These are phyloP conservation scores for Nitzschia sp. DNA, from an alignment of 108 stramenopile genomes.

Conservation along the genomic window DNA sequence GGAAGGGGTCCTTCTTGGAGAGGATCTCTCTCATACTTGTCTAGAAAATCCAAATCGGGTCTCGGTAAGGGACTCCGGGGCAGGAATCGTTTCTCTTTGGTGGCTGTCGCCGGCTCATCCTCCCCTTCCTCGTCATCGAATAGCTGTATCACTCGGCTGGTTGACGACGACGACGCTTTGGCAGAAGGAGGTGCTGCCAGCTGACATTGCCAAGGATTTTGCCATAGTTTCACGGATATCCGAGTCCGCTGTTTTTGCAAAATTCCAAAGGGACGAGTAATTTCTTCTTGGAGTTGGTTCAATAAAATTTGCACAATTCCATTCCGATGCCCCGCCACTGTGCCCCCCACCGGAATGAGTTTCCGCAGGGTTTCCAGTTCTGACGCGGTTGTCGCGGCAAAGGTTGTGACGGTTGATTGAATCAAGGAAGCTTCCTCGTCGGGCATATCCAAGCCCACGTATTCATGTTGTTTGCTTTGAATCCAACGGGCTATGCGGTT, in stretches of 20 bases:
- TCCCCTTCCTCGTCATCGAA: conserved; percentile 22
- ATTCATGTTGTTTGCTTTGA: conserved; percentile 36
- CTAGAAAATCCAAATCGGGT: conserved; percentile 11
- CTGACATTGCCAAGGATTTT: conserved; percentile 51
- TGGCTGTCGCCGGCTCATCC: neutral
- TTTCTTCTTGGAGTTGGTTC: conserved; percentile 52
- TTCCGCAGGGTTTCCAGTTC: conserved; percentile 79
- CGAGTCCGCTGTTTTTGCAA: conserved; percentile 65
- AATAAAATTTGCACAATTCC: conserved; percentile 76
- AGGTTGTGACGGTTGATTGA: conserved; percentile 82
- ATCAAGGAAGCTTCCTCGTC: conserved; percentile 73
- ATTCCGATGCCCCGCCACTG: conserved; percentile 49
- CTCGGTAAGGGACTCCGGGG: neutral
- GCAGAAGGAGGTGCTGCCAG: conserved; percentile 16
- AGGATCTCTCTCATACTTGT: conserved; percentile 20
- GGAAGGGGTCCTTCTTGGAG: neutral
- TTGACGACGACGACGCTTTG: neutral
- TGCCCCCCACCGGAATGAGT: conserved; percentile 35
- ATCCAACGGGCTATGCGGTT: conserved; percentile 49
- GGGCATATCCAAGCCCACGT: conserved; percentile 45
- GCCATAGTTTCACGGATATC: conserved; percentile 44
- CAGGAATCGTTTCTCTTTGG: conserved; percentile 28
- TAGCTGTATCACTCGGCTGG: neutral
- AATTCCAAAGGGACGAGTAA: conserved; percentile 68
- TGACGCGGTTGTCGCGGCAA: conserved; percentile 76